These are phyloP conservation scores for Nidularia pulvinata DNA, from an alignment of 768 basidiomycete genomes.

Conservation along the genomic window DNA sequence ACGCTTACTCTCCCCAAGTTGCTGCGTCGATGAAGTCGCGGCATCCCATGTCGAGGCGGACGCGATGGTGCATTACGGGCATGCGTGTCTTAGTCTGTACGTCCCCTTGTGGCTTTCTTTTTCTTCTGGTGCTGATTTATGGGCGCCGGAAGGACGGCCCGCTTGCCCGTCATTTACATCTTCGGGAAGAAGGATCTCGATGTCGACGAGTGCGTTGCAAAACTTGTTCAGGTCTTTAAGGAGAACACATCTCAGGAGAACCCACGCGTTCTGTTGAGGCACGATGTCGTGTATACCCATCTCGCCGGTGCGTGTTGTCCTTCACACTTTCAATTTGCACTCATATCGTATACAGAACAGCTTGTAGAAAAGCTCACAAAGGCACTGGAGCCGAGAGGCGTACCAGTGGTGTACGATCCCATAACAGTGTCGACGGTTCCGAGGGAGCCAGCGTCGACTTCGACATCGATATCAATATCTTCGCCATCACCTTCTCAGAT, in stretches of 20 bases:
- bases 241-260: slow-evolving; percentile 1
- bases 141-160: slow-evolving; percentile 60
- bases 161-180: slow-evolving; percentile 88
- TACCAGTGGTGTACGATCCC: not conserved
- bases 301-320: slow-evolving; percentile 44
- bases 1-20: slow-evolving; percentile 43
- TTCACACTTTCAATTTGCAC: not conserved
- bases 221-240: slow-evolving; percentile 33
- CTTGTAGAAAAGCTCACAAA: not conserved
- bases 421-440: not conserved
- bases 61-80: slow-evolving; percentile 92
- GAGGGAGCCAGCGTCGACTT: no score
- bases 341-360: not conserved
- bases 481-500: no score
- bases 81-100: slow-evolving; percentile 93
- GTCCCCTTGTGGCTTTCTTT: slow-evolving; percentile 20
- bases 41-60: slow-evolving; percentile 95
- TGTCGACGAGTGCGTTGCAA: slow-evolving; percentile 42
- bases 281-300: slow-evolving; percentile 82
- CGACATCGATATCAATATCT: no score
- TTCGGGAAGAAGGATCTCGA: slow-evolving; percentile 79
- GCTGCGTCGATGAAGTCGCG: slow-evolving; percentile 96
- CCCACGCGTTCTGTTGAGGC: slow-evolving; percentile 49
- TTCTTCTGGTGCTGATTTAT: not conserved
- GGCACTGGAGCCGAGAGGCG: slow-evolving; percentile 4